phyloP scores from a whole-genome alignment of 148 eudicot genomes.

The Oxyria digyna region DNA sequence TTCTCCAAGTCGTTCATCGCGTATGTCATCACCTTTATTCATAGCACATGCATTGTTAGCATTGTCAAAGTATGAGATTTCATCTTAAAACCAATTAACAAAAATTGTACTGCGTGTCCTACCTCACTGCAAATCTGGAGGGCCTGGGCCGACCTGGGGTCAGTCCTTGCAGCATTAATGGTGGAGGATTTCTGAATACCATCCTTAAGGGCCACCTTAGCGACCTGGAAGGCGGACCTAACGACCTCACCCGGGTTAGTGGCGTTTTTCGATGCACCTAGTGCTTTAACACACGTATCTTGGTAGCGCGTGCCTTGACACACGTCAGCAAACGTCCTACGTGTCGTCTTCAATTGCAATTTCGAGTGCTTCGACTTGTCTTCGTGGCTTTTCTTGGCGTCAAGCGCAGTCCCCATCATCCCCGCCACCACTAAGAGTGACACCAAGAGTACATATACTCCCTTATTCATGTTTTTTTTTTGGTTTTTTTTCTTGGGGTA shows the following conservation, averaged over 20 bases:
- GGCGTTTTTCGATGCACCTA: conserved; percentile 12
- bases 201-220: conserved; percentile 17
- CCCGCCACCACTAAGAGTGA: conserved; percentile 1
- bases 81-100: too few species aligned
- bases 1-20: conserved; percentile 34
- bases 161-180: conserved; percentile 24
- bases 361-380: background rate
- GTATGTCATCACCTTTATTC: conserved; percentile 21
- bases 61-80: too few species aligned
- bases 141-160: conserved; percentile 30
- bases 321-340: conserved; percentile 29
- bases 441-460: background rate
- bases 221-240: conserved; percentile 22
- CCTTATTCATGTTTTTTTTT: background rate
- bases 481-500: background rate
- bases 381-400: background rate
- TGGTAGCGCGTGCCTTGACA: conserved; percentile 32
- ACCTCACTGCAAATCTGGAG: conserved; percentile 24
- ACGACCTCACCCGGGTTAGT: conserved; percentile 33
- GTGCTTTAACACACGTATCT: conserved; percentile 27
- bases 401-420: background rate
- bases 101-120: too few species aligned
- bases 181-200: conserved; percentile 25
- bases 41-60: background rate
- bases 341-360: background rate